Percentiles rank a stretch among this genome's conserved stretches.
These are phyloP conservation scores for Trifolium repens DNA, from an alignment of 306 rosid genomes.

Conservation along the genomic window DNA sequence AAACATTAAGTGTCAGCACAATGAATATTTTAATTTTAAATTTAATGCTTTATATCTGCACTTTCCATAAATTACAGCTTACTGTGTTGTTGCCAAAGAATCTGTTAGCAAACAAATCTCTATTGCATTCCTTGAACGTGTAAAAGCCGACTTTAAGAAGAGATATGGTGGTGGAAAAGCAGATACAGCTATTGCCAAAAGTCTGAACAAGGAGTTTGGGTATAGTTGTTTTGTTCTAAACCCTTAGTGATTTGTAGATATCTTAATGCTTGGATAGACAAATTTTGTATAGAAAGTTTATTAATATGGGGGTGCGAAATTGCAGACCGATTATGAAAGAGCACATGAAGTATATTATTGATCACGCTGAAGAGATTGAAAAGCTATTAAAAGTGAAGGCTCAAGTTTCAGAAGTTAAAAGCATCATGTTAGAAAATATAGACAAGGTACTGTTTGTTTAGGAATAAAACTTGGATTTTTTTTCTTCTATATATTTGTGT, in stretches of 20 bases:
- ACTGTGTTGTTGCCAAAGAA: conserved; percentile 94
- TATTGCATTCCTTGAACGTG: conserved; percentile 85
- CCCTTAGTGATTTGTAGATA: conserved; percentile 13
- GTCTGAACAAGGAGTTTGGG: conserved; percentile 97
- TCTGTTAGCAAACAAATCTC: conserved; percentile 86
- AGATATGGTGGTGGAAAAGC: conserved; percentile 96
- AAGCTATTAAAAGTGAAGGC: conserved; percentile 93
- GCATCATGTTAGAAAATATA: conserved; percentile 89
- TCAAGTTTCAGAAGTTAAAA: conserved; percentile 89
- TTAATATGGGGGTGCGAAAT: conserved; percentile 37
- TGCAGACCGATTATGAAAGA: conserved; percentile 87
- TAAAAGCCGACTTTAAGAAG: conserved; percentile 79
- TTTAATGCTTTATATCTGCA: neutral
- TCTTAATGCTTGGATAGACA: conserved; percentile 18
- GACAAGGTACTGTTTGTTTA: conserved; percentile 48
- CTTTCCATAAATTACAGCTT: conserved; percentile 69
- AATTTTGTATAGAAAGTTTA: neutral
- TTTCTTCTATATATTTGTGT: neutral
- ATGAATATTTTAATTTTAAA: neutral
- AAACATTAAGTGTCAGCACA: conserved; percentile 15
- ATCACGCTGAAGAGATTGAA: conserved; percentile 89
- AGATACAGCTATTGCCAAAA: conserved; percentile 79
- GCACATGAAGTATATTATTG: conserved; percentile 90
- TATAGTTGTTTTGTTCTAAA: conserved; percentile 44
- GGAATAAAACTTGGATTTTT: neutral